Evolutionary conservation across 345 rosid species (phyloP).

Genomic region (Salix arbutifolia): DNA sequence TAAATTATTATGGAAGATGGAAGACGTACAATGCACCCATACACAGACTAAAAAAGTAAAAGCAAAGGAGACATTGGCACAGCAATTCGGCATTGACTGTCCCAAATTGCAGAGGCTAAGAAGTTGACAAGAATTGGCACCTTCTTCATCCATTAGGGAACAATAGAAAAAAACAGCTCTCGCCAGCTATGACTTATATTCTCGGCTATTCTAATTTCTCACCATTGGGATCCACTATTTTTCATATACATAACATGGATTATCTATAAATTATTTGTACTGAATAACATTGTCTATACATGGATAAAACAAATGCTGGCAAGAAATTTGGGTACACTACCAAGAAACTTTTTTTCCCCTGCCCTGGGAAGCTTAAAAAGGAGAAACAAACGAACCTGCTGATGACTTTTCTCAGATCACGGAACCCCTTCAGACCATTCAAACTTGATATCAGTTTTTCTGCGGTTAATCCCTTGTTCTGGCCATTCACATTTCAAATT

Average conservation of each 20-base stretch:
- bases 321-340: neutral
- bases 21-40: too few species aligned
- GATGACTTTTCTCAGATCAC: constrained; percentile 14
- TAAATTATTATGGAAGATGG: too few species aligned
- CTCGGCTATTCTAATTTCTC: neutral
- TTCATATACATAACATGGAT: neutral
- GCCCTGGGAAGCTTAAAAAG: neutral
- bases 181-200: neutral
- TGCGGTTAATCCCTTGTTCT: constrained; percentile 15
- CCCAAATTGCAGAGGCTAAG: too few species aligned
- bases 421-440: constrained; percentile 37
- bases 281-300: neutral
- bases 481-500: constrained; percentile 38
- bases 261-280: neutral
- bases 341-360: neutral
- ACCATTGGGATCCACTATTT: too few species aligned
- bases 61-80: too few species aligned
- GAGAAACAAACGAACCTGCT: neutral
- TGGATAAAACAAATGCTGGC: neutral
- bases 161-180: neutral
- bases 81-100: too few species aligned
- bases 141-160: neutral
- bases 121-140: too few species aligned
- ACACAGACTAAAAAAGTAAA: too few species aligned
- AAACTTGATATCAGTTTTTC: constrained; percentile 28